phyloP scores from a whole-genome alignment of 495 filamentous ascomycete genomes.

The Aspergillus campestris region DNA sequence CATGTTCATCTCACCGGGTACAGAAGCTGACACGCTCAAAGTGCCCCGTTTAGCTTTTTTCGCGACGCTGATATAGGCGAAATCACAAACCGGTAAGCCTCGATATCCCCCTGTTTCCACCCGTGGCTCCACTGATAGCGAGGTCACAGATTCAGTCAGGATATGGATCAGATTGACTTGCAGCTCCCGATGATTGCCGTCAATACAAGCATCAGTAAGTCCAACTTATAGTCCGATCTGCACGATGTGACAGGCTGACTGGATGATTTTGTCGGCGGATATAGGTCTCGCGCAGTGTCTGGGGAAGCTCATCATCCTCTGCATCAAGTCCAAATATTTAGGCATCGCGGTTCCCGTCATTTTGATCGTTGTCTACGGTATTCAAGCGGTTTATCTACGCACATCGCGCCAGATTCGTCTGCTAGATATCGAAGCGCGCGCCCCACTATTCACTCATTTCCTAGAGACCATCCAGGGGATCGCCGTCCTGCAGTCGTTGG shows the following conservation, averaged over 20 bases:
- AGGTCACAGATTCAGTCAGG: slow-evolving; percentile 19
- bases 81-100: slow-evolving; percentile 4
- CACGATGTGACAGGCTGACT: too few species aligned
- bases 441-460: too few species aligned
- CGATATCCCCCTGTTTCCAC: not conserved
- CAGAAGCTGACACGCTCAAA: not conserved
- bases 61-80: slow-evolving; percentile 8
- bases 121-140: not conserved
- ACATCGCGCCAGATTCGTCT: too few species aligned
- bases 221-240: not conserved
- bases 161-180: slow-evolving; percentile 37
- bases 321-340: slow-evolving; percentile 16
- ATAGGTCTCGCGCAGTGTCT: slow-evolving; percentile 17
- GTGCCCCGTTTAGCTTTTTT: slow-evolving; percentile 24
- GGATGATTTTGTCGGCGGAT: not conserved
- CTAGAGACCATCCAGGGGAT: slow-evolving; percentile 45
- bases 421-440: too few species aligned
- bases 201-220: slow-evolving; percentile 1
- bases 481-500: slow-evolving; percentile 62
- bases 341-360: not conserved
- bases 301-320: slow-evolving; percentile 19
- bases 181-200: slow-evolving; percentile 17
- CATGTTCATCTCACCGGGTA: not conserved
- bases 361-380: too few species aligned
- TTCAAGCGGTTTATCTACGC: too few species aligned